A percentile compares a stretch with the other conserved stretches of the same genome.
Conservation (phyloP, 1,284 basidiomycete genomes). For the Tetrapyrgos nigripes region DNA sequence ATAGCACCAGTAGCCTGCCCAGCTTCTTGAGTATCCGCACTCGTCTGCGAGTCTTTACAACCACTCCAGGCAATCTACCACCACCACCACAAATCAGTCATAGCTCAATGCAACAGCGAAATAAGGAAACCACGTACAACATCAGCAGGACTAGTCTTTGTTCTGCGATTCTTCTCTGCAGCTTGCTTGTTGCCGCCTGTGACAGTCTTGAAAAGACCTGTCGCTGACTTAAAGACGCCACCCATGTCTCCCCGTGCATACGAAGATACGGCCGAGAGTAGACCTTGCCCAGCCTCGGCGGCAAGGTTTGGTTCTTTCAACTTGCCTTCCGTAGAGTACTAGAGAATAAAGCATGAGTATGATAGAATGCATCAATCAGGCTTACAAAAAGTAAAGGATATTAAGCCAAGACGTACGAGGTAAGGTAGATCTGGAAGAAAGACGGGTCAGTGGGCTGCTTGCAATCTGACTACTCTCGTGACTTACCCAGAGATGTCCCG, state of each 20-base stretch:
- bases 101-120: background rate
- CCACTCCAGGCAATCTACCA: constrained; percentile 81
- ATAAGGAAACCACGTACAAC: constrained; percentile 43
- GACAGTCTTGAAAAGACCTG: constrained; percentile 56
- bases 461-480: background rate
- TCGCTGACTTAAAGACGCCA: constrained; percentile 68
- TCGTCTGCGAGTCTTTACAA: constrained; percentile 93
- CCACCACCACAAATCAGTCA: background rate
- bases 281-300: constrained; percentile 78
- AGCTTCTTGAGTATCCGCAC: constrained; percentile 86
- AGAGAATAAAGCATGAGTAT: background rate
- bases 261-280: constrained; percentile 71
- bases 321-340: constrained; percentile 94
- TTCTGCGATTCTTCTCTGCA: constrained; percentile 65
- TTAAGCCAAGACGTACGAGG: no score
- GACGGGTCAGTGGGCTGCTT: background rate
- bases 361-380: background rate
- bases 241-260: constrained; percentile 82
- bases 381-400: constrained; percentile 11
- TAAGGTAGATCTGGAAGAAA: constrained; percentile 59
- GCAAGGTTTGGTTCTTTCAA: constrained; percentile 91
- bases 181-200: constrained; percentile 61
- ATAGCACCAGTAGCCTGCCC: constrained; percentile 90
- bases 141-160: constrained; percentile 82
- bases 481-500: constrained; percentile 66